phyloP scores from a whole-genome alignment of 257 asterid genomes.

The Verbena officinalis region DNA sequence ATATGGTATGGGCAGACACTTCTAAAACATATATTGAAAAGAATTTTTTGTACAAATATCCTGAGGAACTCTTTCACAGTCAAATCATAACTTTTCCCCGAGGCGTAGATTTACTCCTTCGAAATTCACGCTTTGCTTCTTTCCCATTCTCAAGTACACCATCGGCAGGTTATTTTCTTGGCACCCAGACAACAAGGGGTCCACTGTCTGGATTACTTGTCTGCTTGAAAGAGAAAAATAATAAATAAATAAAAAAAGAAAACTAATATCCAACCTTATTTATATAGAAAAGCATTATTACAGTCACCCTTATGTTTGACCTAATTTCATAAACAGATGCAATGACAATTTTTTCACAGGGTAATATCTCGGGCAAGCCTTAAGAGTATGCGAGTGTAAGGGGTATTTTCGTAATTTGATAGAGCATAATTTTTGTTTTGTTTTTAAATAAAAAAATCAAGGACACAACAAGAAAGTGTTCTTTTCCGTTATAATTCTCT shows the following conservation, averaged over 20 bases:
- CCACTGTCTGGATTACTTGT: constrained; percentile 48
- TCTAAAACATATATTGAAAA: constrained; percentile 14
- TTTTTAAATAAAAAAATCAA: too few species aligned
- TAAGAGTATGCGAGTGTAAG: too few species aligned
- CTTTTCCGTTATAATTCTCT: too few species aligned
- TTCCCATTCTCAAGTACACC: constrained; percentile 39
- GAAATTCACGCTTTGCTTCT: constrained; percentile 49
- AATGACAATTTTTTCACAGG: too few species aligned
- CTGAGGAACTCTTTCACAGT: constrained; percentile 30
- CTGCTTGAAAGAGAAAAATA: constrained; percentile 39
- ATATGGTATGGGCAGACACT: constrained; percentile 13
- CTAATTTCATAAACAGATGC: too few species aligned
- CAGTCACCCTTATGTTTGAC: too few species aligned
- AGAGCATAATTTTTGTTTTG: too few species aligned
- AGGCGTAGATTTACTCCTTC: constrained; percentile 85
- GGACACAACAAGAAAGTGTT: too few species aligned
- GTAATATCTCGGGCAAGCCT: too few species aligned
- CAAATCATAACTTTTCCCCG: constrained; percentile 73
- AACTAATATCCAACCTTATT: not conserved
- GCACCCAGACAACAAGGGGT: constrained; percentile 43
- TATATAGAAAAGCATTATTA: too few species aligned
- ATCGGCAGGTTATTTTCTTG: constrained; percentile 40
- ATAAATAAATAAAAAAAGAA: constrained; percentile 3
- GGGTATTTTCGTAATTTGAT: too few species aligned
- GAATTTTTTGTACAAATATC: constrained; percentile 35